A percentile compares a stretch with the other conserved stretches of the same genome.
Conservation (phyloP, 139 green algal species). For the Picochlorum sp. region DNA sequence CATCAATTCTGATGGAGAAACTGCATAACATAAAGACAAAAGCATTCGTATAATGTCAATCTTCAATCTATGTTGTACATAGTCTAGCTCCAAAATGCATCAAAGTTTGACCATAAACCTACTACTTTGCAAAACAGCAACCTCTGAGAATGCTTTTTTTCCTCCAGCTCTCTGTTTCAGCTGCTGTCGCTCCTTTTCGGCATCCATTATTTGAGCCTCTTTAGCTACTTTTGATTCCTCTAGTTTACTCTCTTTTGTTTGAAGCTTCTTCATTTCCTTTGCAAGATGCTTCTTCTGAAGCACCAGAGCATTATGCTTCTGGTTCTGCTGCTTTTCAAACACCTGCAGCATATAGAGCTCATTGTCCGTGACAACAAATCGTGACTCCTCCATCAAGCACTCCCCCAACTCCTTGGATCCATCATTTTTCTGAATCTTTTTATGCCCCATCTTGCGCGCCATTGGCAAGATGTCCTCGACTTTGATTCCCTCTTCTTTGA, state of each 20-base stretch:
- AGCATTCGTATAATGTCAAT: slow-evolving; percentile 1
- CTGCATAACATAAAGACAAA: not conserved
- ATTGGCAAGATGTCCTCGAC: not conserved
- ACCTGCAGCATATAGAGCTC: too few relatives aligned
- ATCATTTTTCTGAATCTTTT: not conserved
- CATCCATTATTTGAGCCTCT: not conserved
- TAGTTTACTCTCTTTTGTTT: not conserved
- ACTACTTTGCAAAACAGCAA: too few relatives aligned
- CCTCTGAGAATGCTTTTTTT: too few relatives aligned
- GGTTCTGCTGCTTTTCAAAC: too few relatives aligned
- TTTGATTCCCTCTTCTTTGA: not conserved
- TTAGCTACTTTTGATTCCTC: not conserved
- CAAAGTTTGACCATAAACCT: not conserved
- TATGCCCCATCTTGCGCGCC: not conserved
- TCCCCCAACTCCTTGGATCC: not conserved
- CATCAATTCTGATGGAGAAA: slow-evolving; percentile 10
- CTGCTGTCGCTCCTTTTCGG: not conserved
- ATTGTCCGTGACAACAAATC: too few relatives aligned
- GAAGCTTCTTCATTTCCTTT: not conserved
- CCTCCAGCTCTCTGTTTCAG: too few relatives aligned
- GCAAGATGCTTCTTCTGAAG: not conserved
- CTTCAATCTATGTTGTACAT: not conserved
- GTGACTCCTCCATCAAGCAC: slow-evolving; percentile 1
- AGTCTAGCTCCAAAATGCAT: too few relatives aligned
- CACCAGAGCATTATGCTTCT: not conserved